Evolutionary conservation across 805 yeast species (phyloP), one percentile per base, ranked within the genome.

Genomic region (Metschnikowia peoriensis): DNA sequence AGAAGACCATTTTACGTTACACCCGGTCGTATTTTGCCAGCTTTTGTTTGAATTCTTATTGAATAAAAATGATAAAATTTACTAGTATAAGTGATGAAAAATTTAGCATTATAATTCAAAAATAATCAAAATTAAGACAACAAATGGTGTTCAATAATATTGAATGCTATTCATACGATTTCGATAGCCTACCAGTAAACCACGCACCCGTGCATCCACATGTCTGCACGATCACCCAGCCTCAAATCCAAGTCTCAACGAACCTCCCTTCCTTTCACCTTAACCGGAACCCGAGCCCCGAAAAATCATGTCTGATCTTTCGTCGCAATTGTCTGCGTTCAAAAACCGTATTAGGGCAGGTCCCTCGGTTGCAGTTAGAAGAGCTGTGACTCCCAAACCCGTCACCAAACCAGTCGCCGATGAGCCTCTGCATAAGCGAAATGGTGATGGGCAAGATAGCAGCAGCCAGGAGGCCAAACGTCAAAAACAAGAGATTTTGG

Each of bases 251-350:
- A 14, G 22, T 11, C 35, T 8, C 22, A 40, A 37, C 45, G 44
- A 40, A 16, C 10, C 45, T 34, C 3, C 2, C 14, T 44, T 16
- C 11, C 11, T 42, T 4, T 4, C 64, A 65, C 70, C 66, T 22
- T 29, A 50, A 28, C 53, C 53, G 53, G 49, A 41, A 71, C n/a
- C 44, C 42, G 41, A 50, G 28, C 49, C 52, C 34, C 48, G 46
- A 29, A 28, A 51, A 46, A 35, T 11, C 42, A 61, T 62, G 72
- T 66, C 61, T 7, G 78, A 73, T 56, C 66, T 75, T 52, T 72
- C 77, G 34, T 71, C 77, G 40, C 78, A 75, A 57, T 60, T 75
- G 43, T 73, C 78, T 28, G 80, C 80, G 16, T 75, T 75, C 63
- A 75, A 75, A 57, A 74, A 69, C 62, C 68, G 73, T 54, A 73